Conservation (phyloP, 2,329 filamentous ascomycete genomes). For the Alternaria dauci region DNA sequence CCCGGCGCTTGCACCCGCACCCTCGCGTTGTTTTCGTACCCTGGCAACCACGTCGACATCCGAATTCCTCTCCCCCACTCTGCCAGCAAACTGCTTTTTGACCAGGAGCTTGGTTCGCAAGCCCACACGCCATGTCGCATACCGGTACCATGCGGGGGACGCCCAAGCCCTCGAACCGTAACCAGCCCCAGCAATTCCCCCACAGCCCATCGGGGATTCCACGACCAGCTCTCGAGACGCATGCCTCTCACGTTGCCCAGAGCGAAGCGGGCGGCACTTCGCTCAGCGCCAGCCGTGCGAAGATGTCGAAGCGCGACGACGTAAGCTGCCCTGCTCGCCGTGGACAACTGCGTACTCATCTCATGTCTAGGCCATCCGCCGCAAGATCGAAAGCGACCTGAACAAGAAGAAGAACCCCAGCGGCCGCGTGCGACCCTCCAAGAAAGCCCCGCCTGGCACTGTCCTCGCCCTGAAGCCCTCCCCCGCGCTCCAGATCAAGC, state of each 20-base stretch:
- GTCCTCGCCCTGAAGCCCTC: constrained; percentile 95
- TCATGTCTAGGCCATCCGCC: constrained; percentile 80
- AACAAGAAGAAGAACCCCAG: constrained; percentile 93
- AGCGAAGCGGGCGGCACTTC: constrained; percentile 71
- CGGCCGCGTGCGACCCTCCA: constrained; percentile 79
- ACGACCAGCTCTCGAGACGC: constrained; percentile 72
- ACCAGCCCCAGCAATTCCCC: constrained; percentile 62
- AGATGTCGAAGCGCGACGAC: constrained; percentile 98
- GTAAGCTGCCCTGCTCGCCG: constrained; percentile 62
- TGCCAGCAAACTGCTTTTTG: constrained; percentile 16
- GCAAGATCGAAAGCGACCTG: constrained; percentile 96
- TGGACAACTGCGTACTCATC: constrained; percentile 13
- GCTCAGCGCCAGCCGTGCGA: constrained; percentile 91
- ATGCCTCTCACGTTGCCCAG: constrained; percentile 55
- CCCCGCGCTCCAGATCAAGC: constrained; percentile 96
- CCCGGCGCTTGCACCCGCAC: constrained; percentile 25
- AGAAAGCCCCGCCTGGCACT: constrained; percentile 94
- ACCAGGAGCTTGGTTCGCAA: not conserved
- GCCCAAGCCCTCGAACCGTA: constrained; percentile 73
- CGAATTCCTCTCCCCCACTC: constrained; percentile 28
- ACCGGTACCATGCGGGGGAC: constrained; percentile 74
- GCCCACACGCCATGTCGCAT: constrained; percentile 62
- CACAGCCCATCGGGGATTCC: constrained; percentile 76
- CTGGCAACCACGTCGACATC: constrained; percentile 36
- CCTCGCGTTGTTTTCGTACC: constrained; percentile 36